Base-by-base conservation (phyloP, 1,139 yeast genomes). In the Sugiyamaella japonica region DNA sequence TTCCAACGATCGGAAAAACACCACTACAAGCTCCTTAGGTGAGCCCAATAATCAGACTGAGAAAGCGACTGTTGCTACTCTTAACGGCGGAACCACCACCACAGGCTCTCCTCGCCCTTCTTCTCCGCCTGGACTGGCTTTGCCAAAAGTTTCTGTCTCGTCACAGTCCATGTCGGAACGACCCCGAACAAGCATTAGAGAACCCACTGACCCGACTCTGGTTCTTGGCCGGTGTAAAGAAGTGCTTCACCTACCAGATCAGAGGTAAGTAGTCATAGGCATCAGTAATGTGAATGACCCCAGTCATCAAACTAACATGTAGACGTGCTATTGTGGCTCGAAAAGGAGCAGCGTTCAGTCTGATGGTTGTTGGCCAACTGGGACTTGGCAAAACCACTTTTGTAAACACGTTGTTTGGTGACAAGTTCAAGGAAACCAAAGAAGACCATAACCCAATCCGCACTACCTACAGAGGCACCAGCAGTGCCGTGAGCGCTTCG, bases 311-410 rank as follows among this genome's bases (percentile, higher is more conserved):
- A 43, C 47, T 28, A 28, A 46, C 20, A 9, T 12, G 3, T 34
- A 48, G 88, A 70, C 86, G 85, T 71, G 86, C 85, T 69, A 84
- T 86, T 61, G 88, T 87, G 50, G 84, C 90, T 59, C 84, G 85
- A 59, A 78, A 82, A 63, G 96, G 96, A 36, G 87, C 91, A 56
- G 80, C 83, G n/a, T 87, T 89, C 76, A 89, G 95, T 43, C 63
- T 90, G 61, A 88, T 90, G 96, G 87, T 89, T 28, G 90, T 89
- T 41, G 97, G 97, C 63, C 97, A 89, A 72, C 83, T 91, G 53
- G 97, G 97, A 4, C 75, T 89, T 51, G 97, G 97, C 59, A 71
- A 90, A 70, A 85, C 96, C 13, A 89, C 97, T 0, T 89, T 89
- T 62, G 78, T 90, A 70, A 89, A 89, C 72, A 89, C 97, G 1